Evolutionary conservation across 306 rosid genomes (phyloP).

Genomic region (Psophocarpus tetragonolobus): DNA sequence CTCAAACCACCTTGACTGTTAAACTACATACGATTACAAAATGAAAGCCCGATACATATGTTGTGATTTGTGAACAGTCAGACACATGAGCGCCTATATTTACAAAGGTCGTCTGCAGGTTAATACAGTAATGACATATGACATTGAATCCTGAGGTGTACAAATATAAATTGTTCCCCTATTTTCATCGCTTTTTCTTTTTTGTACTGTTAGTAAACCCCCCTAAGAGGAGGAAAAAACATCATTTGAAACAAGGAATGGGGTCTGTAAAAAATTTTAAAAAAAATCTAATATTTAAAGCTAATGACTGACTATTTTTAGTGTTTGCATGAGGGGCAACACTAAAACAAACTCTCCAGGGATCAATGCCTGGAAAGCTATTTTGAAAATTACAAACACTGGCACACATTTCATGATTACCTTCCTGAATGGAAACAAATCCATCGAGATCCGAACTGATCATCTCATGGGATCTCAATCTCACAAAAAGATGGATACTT

Average conservation of each 20-base stretch:
- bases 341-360: conserved; percentile 37
- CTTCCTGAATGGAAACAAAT: conserved; percentile 30
- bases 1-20: not conserved
- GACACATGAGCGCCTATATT: conserved; percentile 3
- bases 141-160: conserved; percentile 22
- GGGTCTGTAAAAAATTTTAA: not conserved
- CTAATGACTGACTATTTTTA: conserved; percentile 19
- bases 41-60: not conserved
- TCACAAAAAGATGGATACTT: conserved; percentile 34
- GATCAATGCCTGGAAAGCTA: conserved; percentile 27
- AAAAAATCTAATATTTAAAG: not conserved
- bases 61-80: not conserved
- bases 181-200: not conserved
- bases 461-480: conserved; percentile 32
- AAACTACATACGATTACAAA: not conserved
- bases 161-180: not conserved
- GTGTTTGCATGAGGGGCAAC: conserved; percentile 6
- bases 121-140: conserved; percentile 11
- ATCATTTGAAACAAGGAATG: conserved; percentile 27
- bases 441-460: conserved; percentile 26
- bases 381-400: conserved; percentile 29
- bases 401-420: conserved; percentile 22
- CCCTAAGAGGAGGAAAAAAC: not conserved
- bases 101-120: not conserved
- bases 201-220: conserved; percentile 14